Evolutionary conservation across 2,329 filamentous ascomycete species (phyloP), one percentile per base, ranked within the genome.

Genomic region (Byssothecium circinans): DNA sequence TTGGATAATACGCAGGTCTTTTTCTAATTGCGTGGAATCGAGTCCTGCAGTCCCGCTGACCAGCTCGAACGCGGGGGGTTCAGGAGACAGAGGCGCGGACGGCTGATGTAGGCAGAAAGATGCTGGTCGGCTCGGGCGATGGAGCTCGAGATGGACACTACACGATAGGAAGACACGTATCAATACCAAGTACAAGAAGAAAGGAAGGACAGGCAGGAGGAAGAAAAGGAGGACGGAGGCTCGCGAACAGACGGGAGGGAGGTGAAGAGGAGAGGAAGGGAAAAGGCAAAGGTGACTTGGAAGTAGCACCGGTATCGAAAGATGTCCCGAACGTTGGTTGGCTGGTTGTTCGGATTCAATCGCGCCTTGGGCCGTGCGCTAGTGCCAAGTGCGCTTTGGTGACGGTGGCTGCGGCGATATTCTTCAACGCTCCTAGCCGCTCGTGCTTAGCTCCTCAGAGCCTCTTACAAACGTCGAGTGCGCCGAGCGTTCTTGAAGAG

Each of bases 41-140:
- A 74, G 83, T 88, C 84, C 86, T 89, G 87, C 86, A 89, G 87
- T 81, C 81, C 86, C 85, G 86, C 86, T 89, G 86, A 85, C 20
- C 84, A 85, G 82, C 78, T 75, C 54, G 55, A 58, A 50, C 46
- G 38, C 41, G 34, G 25, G 41, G 32, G 32, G 41, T 22, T 50
- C 47, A 53, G 49, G 49, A 42, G 53, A 50, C 45, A 35, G 44
- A 36, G 33, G 50, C 41, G 38, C 35, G 22, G 37, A 37, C 30
- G 20, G 41, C 39, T 39, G 41, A 39, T 30, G 39, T 37, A 48
- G 33, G 49, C 46, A 45, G 48, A 41, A 38, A 29, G 32, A 33
- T 38, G 30, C 41, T 23, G 40, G 45, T 8, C 11, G 35, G 29
- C 41, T 30, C 42, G 27, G 38, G 40, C 35, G 33, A 34, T 34